Evolutionary conservation across 2,329 filamentous ascomycete genomes (phyloP).

Genomic region (Chrysoporthe puriensis): DNA sequence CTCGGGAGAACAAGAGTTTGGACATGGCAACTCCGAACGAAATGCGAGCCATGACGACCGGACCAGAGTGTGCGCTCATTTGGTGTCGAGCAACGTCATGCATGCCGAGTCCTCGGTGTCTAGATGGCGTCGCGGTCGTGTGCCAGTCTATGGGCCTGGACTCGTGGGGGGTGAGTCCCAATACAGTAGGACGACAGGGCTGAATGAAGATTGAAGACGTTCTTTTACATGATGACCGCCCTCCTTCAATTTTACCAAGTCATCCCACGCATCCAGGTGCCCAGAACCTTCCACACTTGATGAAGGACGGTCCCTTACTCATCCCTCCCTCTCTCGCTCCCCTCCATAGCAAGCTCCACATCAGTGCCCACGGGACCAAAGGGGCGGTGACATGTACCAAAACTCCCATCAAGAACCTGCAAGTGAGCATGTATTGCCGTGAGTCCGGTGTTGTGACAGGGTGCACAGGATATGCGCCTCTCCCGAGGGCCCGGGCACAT

Average conservation of each 20-base stretch:
- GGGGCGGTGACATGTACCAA: background rate
- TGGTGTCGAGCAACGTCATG: background rate
- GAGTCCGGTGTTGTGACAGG: slow-evolving; percentile 24
- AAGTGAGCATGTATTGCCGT: slow-evolving; percentile 16
- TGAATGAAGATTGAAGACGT: background rate
- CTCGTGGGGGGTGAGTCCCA: background rate
- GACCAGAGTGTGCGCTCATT: background rate
- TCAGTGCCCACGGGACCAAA: background rate
- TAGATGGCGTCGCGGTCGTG: slow-evolving; percentile 2
- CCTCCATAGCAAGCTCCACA: background rate
- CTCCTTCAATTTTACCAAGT: background rate
- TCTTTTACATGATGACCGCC: background rate
- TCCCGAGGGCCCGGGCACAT: slow-evolving; percentile 23
- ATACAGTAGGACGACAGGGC: background rate
- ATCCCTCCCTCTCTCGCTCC: background rate
- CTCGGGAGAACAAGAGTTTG: background rate
- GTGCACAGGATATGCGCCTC: slow-evolving; percentile 21
- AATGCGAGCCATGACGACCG: background rate
- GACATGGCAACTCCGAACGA: background rate
- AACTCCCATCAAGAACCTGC: background rate
- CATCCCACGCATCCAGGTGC: background rate
- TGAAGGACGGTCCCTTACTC: slow-evolving; percentile 25
- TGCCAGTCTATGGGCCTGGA: background rate
- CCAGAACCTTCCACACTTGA: slow-evolving; percentile 20
- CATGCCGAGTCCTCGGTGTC: background rate